A percentile compares a stretch with the other conserved stretches of the same genome.
Conservation (phyloP, 768 basidiomycete species). For the Mycena rebaudengoi region DNA sequence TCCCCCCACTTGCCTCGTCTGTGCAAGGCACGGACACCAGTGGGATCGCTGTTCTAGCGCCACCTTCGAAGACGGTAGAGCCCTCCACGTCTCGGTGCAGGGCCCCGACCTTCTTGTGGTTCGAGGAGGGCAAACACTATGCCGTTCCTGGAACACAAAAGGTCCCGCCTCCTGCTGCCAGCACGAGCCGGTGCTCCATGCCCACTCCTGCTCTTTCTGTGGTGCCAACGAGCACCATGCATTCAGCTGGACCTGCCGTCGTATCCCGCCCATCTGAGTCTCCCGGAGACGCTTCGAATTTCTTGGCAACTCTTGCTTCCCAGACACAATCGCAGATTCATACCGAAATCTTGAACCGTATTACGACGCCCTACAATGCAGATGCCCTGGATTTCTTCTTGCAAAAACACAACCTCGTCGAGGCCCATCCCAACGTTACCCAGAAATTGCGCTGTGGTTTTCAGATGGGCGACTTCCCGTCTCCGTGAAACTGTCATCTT, state of each 20-base stretch:
- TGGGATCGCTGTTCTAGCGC: neutral
- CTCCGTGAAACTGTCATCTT: neutral
- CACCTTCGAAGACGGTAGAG: neutral
- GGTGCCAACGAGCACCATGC: slow-evolving; percentile 8
- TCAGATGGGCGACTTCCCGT: neutral
- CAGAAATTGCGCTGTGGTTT: neutral
- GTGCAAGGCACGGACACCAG: neutral
- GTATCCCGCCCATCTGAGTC: neutral
- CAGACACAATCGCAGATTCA: neutral
- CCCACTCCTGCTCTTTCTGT: neutral
- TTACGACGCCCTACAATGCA: neutral
- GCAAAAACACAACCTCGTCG: neutral
- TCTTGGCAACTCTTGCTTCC: neutral
- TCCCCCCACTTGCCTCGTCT: neutral
- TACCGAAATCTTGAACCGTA: neutral
- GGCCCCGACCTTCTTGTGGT: neutral
- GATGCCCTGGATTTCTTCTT: neutral
- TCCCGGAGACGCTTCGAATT: neutral
- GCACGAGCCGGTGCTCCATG: neutral
- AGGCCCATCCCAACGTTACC: neutral
- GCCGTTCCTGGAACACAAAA: neutral
- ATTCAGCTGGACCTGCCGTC: slow-evolving; percentile 6
- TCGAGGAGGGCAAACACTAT: neutral
- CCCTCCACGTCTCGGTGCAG: neutral
- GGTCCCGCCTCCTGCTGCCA: neutral